These are phyloP conservation scores for Talaromyces marneffei DNA, from an alignment of 2,329 filamentous ascomycete species.

Conservation along the genomic window DNA sequence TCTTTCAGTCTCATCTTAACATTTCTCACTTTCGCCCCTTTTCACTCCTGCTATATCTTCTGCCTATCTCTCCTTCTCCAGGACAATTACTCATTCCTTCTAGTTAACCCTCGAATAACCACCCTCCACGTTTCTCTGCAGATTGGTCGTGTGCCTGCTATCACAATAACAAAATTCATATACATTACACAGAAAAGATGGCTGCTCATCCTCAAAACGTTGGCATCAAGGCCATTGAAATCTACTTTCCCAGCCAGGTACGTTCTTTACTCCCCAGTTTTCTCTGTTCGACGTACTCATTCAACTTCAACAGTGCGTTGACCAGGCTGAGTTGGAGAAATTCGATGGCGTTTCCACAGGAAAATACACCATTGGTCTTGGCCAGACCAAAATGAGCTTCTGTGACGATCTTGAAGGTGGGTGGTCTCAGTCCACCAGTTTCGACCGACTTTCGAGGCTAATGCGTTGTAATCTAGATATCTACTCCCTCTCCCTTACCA, in stretches of 20 bases:
- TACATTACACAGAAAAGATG: slow-evolving; percentile 43
- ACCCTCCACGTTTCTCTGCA: not conserved
- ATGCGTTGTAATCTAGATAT: slow-evolving; percentile 55
- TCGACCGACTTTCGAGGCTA: not conserved
- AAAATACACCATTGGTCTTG: slow-evolving; percentile 87
- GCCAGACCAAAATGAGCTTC: slow-evolving; percentile 89
- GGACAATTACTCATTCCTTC: not conserved
- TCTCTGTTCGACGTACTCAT: not conserved
- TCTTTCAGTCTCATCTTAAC: not conserved
- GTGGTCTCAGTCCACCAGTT: not conserved
- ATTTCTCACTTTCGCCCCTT: not conserved
- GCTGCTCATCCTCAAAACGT: slow-evolving; percentile 75
- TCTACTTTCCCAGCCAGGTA: slow-evolving; percentile 84
- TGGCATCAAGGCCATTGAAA: slow-evolving; percentile 88
- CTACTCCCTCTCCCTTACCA: slow-evolving; percentile 78
- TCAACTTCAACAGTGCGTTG: slow-evolving; percentile 60
- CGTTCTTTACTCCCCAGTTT: slow-evolving; percentile 26
- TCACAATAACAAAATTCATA: not conserved
- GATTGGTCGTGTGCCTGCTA: not conserved
- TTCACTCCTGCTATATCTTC: not conserved
- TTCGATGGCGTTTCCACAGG: slow-evolving; percentile 76
- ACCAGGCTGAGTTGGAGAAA: slow-evolving; percentile 76
- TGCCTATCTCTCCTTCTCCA: not conserved
- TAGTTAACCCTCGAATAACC: not conserved
- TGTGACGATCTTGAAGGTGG: slow-evolving; percentile 81